Evolutionary conservation across 768 basidiomycete genomes (phyloP).

Genomic region (Rhodotorula graminis): DNA sequence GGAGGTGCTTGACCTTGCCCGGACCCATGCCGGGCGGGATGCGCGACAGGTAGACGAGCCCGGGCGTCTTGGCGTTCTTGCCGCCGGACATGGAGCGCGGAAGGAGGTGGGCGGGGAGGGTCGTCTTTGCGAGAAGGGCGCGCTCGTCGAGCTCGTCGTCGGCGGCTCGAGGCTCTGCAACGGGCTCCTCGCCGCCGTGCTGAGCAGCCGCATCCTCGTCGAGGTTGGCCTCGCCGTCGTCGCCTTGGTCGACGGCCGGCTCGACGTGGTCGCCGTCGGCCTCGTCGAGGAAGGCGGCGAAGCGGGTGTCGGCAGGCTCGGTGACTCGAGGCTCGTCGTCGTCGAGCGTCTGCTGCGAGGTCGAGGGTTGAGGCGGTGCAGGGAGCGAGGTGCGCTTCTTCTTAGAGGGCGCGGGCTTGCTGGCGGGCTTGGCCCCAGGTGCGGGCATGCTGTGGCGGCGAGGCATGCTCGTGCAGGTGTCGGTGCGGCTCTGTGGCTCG

Average conservation of each 20-base stretch:
- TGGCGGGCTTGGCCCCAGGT: background rate
- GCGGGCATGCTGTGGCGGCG: background rate
- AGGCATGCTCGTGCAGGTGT: background rate
- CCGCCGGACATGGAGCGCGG: constrained; percentile 14
- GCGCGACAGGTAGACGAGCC: constrained; percentile 88
- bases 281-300: constrained; percentile 44
- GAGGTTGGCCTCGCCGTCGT: background rate
- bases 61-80: constrained; percentile 52
- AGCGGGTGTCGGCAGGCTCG: constrained; percentile 16
- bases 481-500: no score
- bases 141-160: constrained; percentile 2
- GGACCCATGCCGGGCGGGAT: constrained; percentile 98
- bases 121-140: constrained; percentile 16
- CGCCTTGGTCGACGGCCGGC: background rate
- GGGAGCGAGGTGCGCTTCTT: constrained; percentile 2
- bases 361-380: constrained; percentile 4
- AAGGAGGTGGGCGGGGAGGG: constrained; percentile 19
- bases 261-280: constrained; percentile 44
- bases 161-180: background rate
- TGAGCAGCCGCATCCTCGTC: background rate
- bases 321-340: background rate
- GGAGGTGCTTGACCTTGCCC: constrained; percentile 85
- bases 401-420: background rate
- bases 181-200: background rate
- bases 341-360: constrained; percentile 3